Evolutionary conservation across 78 protist species (phyloP).

Genomic region (Dictyostelium brefeldianum): DNA sequence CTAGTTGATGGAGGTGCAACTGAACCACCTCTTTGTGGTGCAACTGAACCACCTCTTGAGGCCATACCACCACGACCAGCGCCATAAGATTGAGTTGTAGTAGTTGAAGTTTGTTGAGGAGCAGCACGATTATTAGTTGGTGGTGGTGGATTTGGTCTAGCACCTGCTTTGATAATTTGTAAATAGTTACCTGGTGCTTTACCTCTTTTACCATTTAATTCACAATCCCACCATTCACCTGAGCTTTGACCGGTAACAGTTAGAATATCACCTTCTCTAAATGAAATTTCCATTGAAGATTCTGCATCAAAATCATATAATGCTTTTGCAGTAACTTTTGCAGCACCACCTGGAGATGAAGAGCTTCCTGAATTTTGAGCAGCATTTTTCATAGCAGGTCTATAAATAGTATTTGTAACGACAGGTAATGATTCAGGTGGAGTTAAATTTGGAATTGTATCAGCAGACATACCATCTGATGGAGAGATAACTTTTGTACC

Average conservation of each 20-base stretch:
- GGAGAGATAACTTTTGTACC: conserved; percentile 53
- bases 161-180: conserved; percentile 25
- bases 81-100: conserved; percentile 28
- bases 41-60: conserved; percentile 25
- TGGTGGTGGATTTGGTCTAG: conserved; percentile 14
- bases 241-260: conserved; percentile 44
- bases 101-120: background rate
- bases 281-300: conserved; percentile 75
- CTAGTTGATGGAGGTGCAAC: conserved; percentile 8
- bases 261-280: conserved; percentile 82
- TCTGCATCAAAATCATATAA: conserved; percentile 86
- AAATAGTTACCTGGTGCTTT: conserved; percentile 81
- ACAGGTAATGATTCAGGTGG: conserved; percentile 81
- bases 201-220: conserved; percentile 60
- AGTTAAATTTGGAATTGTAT: conserved; percentile 63
- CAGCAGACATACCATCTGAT: conserved; percentile 42
- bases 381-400: conserved; percentile 74
- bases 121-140: conserved; percentile 24
- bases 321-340: conserved; percentile 78
- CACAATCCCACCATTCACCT: conserved; percentile 81
- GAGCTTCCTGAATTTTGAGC: conserved; percentile 3
- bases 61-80: conserved; percentile 53
- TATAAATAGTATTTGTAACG: conserved; percentile 40
- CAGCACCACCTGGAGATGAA: background rate
- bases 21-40: conserved; percentile 20